Base-by-base conservation (phyloP, 148 eudicot genomes). In the Linanthus parryae region DNA sequence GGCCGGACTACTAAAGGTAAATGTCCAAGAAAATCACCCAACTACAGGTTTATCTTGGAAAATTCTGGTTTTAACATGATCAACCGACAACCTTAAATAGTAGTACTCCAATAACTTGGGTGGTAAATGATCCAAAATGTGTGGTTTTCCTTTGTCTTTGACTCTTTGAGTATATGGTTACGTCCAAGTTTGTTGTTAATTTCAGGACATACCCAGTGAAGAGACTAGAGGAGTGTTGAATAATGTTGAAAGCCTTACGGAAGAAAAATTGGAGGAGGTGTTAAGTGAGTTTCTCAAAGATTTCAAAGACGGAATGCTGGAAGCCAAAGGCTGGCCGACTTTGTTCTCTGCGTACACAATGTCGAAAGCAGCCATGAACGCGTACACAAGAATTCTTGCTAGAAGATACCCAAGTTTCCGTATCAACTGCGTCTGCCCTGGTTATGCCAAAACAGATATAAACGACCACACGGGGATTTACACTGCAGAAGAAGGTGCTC, bases 301-400 rank as follows among this genome's bases (percentile, higher is more conserved):
- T 52, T 12, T 75, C 44, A 56, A 63, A 52, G 34, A 66, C 10
- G 70, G 64, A 13, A 33, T 42, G 18, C 53, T 75, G 5, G 80
- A 75, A 56, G 67, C 54, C 18, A 70, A 70, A 18, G 80, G 80
- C 17, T 75, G 80, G 80, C 68, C 57, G 38, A 75, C 58, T 41
- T 62, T 70, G 80, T 54, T 75, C 16, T 75, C 80, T 17, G 72
- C 80, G 18, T 75, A 75, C 62, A 75, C 75, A 64, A 56, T 75
- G 31, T 75, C 80, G 2, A 75, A 75, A 58, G 80, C 62, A 42
- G 43, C 63, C 9, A 60, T 70, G 0, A 75, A 75, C 8, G 80
- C 80, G 9, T 75, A 75, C 22, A 70, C 80, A 9, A 58, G 80
- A 62, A 39, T 75, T 55, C 56, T 75, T 25, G 80, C 80, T 2